A percentile compares a stretch with the other conserved stretches of the same genome.
These are phyloP conservation scores for Penicillium sp. DNA, from an alignment of 2,329 filamentous ascomycete species.

Conservation along the genomic window DNA sequence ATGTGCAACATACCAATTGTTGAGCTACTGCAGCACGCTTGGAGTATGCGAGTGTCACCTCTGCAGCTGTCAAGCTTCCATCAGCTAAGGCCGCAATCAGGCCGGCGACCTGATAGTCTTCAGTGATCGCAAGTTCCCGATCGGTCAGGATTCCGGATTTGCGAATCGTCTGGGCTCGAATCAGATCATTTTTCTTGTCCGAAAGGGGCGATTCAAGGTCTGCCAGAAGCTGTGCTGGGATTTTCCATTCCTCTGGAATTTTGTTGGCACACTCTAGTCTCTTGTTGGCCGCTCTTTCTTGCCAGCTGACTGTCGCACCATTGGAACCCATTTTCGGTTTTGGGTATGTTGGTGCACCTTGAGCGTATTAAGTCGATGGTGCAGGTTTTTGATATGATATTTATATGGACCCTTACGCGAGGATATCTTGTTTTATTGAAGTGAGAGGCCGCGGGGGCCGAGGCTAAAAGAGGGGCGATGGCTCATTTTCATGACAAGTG, in stretches of 20 bases:
- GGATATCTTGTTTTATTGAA: not conserved
- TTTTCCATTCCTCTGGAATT: conserved; percentile 20
- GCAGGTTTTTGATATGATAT: not conserved
- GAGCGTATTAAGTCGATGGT: not conserved
- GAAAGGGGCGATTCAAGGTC: conserved; percentile 12
- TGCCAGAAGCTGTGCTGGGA: conserved; percentile 11
- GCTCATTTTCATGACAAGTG: not conserved
- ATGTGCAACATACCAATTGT: conserved; percentile 29
- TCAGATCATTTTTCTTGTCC: conserved; percentile 19
- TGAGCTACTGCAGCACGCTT: conserved; percentile 38
- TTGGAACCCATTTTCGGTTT: not conserved
- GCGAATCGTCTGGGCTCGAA: conserved; percentile 13
- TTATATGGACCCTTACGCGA: not conserved
- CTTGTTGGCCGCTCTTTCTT: conserved; percentile 16
- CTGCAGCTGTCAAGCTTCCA: conserved; percentile 33
- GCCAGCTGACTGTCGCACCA: conserved; percentile 5
- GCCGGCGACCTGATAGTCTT: conserved; percentile 38
- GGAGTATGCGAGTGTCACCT: conserved; percentile 53
- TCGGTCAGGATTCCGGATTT: conserved; percentile 47
- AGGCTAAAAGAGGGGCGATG: not conserved
- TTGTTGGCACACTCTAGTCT: conserved; percentile 12
- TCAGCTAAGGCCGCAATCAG: conserved; percentile 30
- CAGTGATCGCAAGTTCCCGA: conserved; percentile 54
- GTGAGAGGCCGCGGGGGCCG: not conserved
- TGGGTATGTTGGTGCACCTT: too few species aligned